phyloP scores from a whole-genome alignment of 2,329 filamentous ascomycete genomes.

The Talaromyces atroroseus region DNA sequence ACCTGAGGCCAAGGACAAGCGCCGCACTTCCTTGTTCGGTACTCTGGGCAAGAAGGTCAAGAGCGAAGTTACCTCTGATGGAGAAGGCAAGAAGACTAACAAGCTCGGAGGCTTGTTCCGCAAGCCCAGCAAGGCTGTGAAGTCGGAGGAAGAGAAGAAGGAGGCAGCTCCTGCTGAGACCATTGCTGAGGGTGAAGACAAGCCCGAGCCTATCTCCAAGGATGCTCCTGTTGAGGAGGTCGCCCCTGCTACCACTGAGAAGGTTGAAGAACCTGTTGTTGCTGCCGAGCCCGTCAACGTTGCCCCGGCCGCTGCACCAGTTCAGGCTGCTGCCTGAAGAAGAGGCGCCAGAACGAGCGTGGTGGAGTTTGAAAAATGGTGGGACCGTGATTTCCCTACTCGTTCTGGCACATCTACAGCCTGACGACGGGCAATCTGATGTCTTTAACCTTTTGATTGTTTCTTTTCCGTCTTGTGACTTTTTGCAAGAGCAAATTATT shows the following conservation, averaged over 20 bases:
- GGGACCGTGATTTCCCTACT: slow-evolving; percentile 29
- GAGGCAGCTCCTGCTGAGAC: slow-evolving; percentile 25
- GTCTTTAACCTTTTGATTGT: slow-evolving; percentile 8
- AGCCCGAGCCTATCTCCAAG: slow-evolving; percentile 21
- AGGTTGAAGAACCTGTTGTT: slow-evolving; percentile 20
- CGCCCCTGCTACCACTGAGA: slow-evolving; percentile 20
- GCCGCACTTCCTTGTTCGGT: slow-evolving; percentile 51
- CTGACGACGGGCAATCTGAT: slow-evolving; percentile 20
- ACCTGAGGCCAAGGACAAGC: slow-evolving; percentile 32
- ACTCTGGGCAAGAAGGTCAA: slow-evolving; percentile 51
- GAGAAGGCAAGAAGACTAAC: slow-evolving; percentile 43
- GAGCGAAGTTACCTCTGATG: slow-evolving; percentile 45
- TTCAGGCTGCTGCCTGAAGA: slow-evolving; percentile 41
- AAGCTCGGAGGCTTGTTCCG: slow-evolving; percentile 46
- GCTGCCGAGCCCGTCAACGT: slow-evolving; percentile 28
- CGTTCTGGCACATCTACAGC: slow-evolving; percentile 22
- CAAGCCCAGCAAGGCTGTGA: slow-evolving; percentile 45
- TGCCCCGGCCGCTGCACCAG: slow-evolving; percentile 28
- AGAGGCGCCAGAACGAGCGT: slow-evolving; percentile 25
- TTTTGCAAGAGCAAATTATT: slow-evolving; percentile 1
- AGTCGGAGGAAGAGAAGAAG: slow-evolving; percentile 33
- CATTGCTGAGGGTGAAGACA: slow-evolving; percentile 23
- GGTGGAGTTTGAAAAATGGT: slow-evolving; percentile 39
- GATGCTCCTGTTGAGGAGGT: slow-evolving; percentile 22
- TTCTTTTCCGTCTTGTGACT: not conserved